Percentiles rank a stretch among this genome's conserved stretches.
phyloP scores from a whole-genome alignment of 805 yeast genomes.

The Teunomyces barrocoloradensis region DNA sequence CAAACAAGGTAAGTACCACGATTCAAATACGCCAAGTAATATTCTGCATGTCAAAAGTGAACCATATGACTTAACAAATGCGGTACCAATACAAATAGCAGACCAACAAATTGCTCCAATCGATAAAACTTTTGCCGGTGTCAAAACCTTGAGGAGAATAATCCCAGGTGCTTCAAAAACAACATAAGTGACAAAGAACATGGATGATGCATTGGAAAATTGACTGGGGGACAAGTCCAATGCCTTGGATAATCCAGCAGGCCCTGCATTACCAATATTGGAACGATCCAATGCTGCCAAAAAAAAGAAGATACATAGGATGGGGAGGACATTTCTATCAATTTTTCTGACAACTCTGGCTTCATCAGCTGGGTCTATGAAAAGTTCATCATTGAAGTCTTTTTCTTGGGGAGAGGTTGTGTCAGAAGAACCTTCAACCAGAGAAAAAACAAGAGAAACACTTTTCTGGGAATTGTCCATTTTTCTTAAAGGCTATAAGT shows the following conservation, averaged over 20 bases:
- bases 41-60: constrained; percentile 47
- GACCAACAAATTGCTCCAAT: constrained; percentile 37
- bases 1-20: constrained; percentile 50
- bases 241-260: constrained; percentile 49
- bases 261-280: constrained; percentile 57
- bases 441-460: not conserved
- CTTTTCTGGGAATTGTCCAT: not conserved
- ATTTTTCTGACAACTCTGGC: constrained; percentile 38
- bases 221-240: constrained; percentile 37
- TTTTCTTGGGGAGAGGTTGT: not conserved
- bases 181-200: constrained; percentile 48
- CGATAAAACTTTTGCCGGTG: constrained; percentile 26
- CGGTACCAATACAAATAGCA: constrained; percentile 38
- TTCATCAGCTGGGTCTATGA: constrained; percentile 19
- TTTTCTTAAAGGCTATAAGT: not conserved
- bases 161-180: constrained; percentile 37
- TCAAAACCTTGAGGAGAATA: constrained; percentile 35
- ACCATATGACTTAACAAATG: constrained; percentile 41
- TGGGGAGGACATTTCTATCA: constrained; percentile 43
- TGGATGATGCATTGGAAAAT: constrained; percentile 43
- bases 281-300: constrained; percentile 52
- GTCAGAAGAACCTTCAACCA: not conserved
- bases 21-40: constrained; percentile 53
- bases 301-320: constrained; percentile 43
- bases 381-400: constrained; percentile 7